Base-by-base conservation (phyloP, 2,329 filamentous ascomycete species). In the Setomelanomma holmii region DNA sequence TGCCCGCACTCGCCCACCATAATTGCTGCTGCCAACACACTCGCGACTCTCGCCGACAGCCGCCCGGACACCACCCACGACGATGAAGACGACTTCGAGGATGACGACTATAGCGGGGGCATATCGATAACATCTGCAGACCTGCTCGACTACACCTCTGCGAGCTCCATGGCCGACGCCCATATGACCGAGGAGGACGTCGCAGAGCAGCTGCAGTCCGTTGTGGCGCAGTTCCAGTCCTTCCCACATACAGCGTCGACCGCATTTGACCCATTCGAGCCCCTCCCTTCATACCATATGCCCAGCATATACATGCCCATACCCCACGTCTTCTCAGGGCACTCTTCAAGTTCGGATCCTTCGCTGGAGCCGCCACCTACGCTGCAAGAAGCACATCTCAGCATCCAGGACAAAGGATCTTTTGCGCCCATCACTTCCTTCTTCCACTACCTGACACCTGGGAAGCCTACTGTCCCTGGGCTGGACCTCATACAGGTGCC, bases 371-470 rank as follows among this genome's bases (percentile, higher is more conserved):
- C 63, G 14, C 58, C 64, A 17, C 55, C 64, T 10, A 59, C 51
- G 14, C 53, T 61, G 19, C 56, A 68, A 30, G 68, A 70, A n/a
- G 64, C 64, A 30, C 60, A 69, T 49, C 59, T 68, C 33, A 64
- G 56, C 49, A 64, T 69, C 34, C 66, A 66, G 19, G 65, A 71
- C 59, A 63, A 58, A 48, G 57, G 55, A 14, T 59, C 66, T 8
- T 74, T 74, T 38, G 45, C 61, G 1, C 60, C 64, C 44, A 66
- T 72, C 40, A 62, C 66, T 33, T 57, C 55, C 14, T 73, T 71
- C 61, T 68, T 68, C 58, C 54, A 62, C 43, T 55, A 57, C 47
- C 48, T 65, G 8, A 48, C 54, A 8, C 55, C 56, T 7, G 45
- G 49, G 35, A 63, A 60, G 42, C 53, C 51, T 11, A 46, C 55